Base-by-base conservation (phyloP, 1,284 basidiomycete genomes). In the Ustilago curta region DNA sequence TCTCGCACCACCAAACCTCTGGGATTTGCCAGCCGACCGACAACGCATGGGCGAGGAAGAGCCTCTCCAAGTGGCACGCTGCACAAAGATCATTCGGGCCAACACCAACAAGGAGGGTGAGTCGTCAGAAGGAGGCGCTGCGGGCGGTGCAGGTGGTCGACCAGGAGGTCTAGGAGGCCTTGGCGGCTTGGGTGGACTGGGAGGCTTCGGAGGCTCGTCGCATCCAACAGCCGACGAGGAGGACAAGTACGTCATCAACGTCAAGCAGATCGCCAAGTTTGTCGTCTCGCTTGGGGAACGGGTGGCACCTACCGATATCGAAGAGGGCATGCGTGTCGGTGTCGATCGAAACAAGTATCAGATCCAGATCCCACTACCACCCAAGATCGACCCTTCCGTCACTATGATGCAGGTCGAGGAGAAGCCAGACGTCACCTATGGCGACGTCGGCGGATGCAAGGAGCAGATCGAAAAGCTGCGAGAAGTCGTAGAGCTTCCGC, bases 341-440 rank as follows among this genome's bases (percentile, higher is more conserved):
- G 93, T 72, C 91, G 95, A 76, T 92, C 95, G 93, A 54, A 95
- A 92, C 79, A 98, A 97, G 86, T 99, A 99, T 85, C 95, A 98
- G 86, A 99, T 99, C 77, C 94, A 97, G 87, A 98, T 99, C 76
- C 97, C 97, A n/a, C 87, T 99, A n/a, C 97, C 97, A 45, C 97
- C 97, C 40, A 97, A 97, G 88, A 99, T 99, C 78, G 97, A 99
- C 85, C 95, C 97, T 3, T 97, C 95, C 0, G 97, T 99, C 4
- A 99, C 97, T 16, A 98, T 99, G 96, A 99, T 99, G 97, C 96
- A 99, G 86, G 96, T 99, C 48, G 96, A 99, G 86, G 96, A 99
- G 87, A 96, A 98, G 85, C 96, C 96, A 1, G 96, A 98, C 82
- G 94, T 99, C 52, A 98, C 96, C 2, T 99, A 99, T 85, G 94